Base-by-base conservation (phyloP, 176 grass and related monocot species). In the Zea luxurians region DNA sequence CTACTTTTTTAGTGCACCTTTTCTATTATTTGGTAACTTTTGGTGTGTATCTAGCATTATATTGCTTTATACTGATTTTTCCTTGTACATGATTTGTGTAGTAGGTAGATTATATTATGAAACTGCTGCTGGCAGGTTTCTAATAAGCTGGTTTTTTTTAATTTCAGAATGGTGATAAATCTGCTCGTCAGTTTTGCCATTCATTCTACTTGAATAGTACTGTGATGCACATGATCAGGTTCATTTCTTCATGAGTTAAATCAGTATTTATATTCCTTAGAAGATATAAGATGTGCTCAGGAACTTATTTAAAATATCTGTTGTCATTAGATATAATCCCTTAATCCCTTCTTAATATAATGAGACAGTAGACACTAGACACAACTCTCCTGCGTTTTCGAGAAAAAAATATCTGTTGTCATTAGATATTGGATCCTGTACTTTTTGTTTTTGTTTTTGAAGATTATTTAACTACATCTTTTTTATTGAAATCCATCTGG, bases 151-250 rank as follows among this genome's bases (percentile, higher is more conserved):
- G 52, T 84, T 88, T 70, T 27, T 27, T 68, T 70, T 16, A 70
- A 69, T 79, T 74, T 80, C 91, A 97, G 94, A 83, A 90, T 86
- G 94, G 94, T 47, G 20, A 83, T 69, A 94, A 78, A 90, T 77
- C 91, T 86, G 94, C 94, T 85, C 94, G 89, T 66, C 87, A 86
- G 72, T 93, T 97, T 84, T 97, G 94, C 48, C 86, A 83, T 79
- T 92, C 91, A 60, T 90, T 88, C 82, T 97, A 88, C 86, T 83
- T 97, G 76, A 97, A 97, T 61, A 93, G 73, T 79, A 90, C 94
- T 80, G 87, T 97, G 74, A 93, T 97, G 91, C 84, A 94, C 72
- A 87, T 85, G 80, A 93, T 97, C 87, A 97, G 94, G 94, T 97
- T 81, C 40, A 74, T 65, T 81, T 75, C 45, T 35, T 77, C 21